Conservation (phyloP, 129 eudicot genomes). For the Heracleum sosnowskyi region DNA sequence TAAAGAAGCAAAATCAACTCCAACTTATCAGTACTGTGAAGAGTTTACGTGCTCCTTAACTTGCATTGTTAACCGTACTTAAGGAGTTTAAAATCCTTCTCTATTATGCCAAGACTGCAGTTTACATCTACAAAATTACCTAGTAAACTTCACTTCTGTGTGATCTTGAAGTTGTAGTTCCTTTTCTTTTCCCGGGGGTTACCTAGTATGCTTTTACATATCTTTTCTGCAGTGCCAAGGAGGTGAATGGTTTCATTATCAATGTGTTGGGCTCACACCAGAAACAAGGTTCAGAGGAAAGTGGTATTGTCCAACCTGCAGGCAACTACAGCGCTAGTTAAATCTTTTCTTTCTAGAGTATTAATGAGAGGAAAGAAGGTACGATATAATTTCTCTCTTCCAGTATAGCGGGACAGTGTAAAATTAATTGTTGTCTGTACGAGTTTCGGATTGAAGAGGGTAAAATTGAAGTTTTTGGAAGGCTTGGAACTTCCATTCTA, state of each 20-base stretch:
- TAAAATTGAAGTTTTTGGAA: not conserved
- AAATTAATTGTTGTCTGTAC: not conserved
- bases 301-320: conserved; percentile 98
- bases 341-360: not conserved
- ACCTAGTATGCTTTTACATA: not conserved
- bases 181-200: not conserved
- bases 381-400: not conserved
- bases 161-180: not conserved
- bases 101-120: not conserved
- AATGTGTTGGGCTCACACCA: conserved; percentile 96
- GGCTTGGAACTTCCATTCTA: not conserved
- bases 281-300: conserved; percentile 98
- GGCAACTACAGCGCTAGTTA: conserved; percentile 35
- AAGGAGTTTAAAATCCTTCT: not conserved
- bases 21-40: not conserved
- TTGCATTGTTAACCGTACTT: not conserved
- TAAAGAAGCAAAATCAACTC: not conserved
- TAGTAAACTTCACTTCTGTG: not conserved
- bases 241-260: conserved; percentile 97
- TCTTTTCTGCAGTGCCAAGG: conserved; percentile 73
- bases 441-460: not conserved
- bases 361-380: not conserved
- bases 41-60: not conserved
- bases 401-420: not conserved
- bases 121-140: not conserved